These are phyloP conservation scores for Podaxis sp. DNA, from an alignment of 768 basidiomycete species.

Conservation along the genomic window DNA sequence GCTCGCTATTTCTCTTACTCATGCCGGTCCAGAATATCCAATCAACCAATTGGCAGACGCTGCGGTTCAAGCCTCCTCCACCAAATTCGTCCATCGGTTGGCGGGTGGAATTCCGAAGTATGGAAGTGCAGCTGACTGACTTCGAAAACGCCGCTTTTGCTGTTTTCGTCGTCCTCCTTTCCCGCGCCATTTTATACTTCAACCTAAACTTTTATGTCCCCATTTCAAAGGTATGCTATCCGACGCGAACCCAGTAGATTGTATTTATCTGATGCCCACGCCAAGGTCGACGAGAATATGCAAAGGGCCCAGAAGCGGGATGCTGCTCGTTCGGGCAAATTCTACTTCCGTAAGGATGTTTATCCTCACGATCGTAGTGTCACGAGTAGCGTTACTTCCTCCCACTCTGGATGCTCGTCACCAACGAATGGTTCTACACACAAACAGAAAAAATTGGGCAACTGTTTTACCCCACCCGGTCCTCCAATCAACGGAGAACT, in stretches of 20 bases:
- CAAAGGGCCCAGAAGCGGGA: slow-evolving; percentile 80
- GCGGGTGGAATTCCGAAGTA: slow-evolving; percentile 97
- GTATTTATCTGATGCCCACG: neutral
- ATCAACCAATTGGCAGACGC: slow-evolving; percentile 99
- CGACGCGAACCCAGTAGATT: neutral
- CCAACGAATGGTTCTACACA: slow-evolving; percentile 34
- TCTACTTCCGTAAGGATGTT: slow-evolving; percentile 88
- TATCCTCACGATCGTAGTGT: slow-evolving; percentile 54
- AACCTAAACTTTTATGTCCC: slow-evolving; percentile 95
- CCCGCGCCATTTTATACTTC: slow-evolving; percentile 89
- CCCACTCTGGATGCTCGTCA: slow-evolving; percentile 36
- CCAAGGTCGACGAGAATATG: slow-evolving; percentile 97
- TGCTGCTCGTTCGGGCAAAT: slow-evolving; percentile 71
- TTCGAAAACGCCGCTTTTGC: slow-evolving; percentile 98
- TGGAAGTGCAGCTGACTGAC: slow-evolving; percentile 99
- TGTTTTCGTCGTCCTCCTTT: slow-evolving; percentile 91
- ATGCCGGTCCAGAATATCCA: slow-evolving; percentile 78
- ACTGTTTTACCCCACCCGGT: slow-evolving; percentile 69
- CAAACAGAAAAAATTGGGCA: slow-evolving; percentile 67
- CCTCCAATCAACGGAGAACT: slow-evolving; percentile 31
- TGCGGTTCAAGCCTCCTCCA: slow-evolving; percentile 98
- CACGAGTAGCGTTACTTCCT: slow-evolving; percentile 45
- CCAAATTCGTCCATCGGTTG: slow-evolving; percentile 91
- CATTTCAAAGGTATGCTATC: slow-evolving; percentile 77
- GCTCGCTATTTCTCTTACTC: neutral